These are phyloP conservation scores for Yamadazyma epiphylla DNA, from an alignment of 1,139 yeast genomes.

Conservation along the genomic window DNA sequence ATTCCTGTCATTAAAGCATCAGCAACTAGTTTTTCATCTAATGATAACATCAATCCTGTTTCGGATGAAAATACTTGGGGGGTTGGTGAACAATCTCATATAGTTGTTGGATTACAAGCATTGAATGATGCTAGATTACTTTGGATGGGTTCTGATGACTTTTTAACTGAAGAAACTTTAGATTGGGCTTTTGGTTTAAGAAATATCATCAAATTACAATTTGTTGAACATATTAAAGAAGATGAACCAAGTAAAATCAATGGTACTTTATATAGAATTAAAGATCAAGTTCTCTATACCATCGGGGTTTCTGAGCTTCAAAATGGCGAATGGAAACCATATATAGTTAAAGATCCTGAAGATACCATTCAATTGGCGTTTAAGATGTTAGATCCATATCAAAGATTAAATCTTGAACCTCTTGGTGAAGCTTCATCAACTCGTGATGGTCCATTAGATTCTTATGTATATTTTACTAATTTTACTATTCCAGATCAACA, in stretches of 20 bases:
- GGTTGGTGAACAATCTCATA: constrained; percentile 73
- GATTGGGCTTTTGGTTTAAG: constrained; percentile 76
- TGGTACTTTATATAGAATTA: constrained; percentile 61
- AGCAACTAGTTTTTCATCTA: constrained; percentile 59
- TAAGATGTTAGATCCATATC: constrained; percentile 92
- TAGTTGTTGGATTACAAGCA: constrained; percentile 82
- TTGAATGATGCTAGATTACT: constrained; percentile 71
- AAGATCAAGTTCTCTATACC: constrained; percentile 62
- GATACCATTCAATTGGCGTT: constrained; percentile 76
- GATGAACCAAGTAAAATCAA: constrained; percentile 37
- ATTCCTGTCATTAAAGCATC: constrained; percentile 73
- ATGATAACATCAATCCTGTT: constrained; percentile 30
- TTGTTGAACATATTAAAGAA: constrained; percentile 49
- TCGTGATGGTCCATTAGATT: constrained; percentile 33
- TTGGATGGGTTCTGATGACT: constrained; percentile 71
- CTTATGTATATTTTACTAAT: constrained; percentile 30
- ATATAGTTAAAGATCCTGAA: constrained; percentile 34
- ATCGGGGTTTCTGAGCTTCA: constrained; percentile 66
- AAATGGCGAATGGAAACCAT: constrained; percentile 69
- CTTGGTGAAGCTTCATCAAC: constrained; percentile 38
- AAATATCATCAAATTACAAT: constrained; percentile 57
- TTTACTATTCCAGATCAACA: constrained; percentile 92
- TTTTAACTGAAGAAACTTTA: constrained; percentile 51
- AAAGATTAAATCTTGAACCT: constrained; percentile 60
- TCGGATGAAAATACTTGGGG: constrained; percentile 64